Percentiles rank a stretch among this genome's conserved stretches.
phyloP scores from a whole-genome alignment of 345 rosid genomes.

The Eutrema yunnanense region DNA sequence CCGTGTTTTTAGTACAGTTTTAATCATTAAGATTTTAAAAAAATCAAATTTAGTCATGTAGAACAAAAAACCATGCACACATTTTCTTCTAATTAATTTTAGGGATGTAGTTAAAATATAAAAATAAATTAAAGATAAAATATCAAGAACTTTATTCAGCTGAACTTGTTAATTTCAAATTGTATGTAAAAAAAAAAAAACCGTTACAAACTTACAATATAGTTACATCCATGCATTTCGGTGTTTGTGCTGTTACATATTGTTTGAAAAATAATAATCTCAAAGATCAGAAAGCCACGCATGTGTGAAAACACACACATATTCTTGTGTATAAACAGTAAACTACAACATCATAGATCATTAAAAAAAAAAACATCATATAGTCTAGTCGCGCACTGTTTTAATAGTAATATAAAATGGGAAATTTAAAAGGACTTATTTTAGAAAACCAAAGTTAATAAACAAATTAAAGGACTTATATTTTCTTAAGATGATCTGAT shows the following conservation, averaged over 20 bases:
- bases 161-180: too few species aligned
- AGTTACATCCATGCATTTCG: neutral
- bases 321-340: neutral
- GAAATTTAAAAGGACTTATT: neutral
- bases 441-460: neutral
- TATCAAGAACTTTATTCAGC: neutral
- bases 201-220: neutral
- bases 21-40: neutral
- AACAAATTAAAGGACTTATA: neutral
- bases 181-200: too few species aligned
- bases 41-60: too few species aligned
- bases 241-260: neutral
- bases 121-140: too few species aligned
- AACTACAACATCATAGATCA: neutral
- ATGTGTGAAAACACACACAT: neutral
- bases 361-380: neutral
- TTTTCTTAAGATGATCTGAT: too few species aligned
- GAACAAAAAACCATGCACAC: too few species aligned
- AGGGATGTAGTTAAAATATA: neutral
- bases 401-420: neutral
- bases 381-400: neutral
- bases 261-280: neutral
- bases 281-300: neutral
- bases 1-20: neutral
- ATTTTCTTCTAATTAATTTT: neutral